Percentiles rank a stretch among this genome's conserved stretches.
phyloP scores from a whole-genome alignment of 371 early-diverging fungal genomes.

The Mucor lusitanicus region DNA sequence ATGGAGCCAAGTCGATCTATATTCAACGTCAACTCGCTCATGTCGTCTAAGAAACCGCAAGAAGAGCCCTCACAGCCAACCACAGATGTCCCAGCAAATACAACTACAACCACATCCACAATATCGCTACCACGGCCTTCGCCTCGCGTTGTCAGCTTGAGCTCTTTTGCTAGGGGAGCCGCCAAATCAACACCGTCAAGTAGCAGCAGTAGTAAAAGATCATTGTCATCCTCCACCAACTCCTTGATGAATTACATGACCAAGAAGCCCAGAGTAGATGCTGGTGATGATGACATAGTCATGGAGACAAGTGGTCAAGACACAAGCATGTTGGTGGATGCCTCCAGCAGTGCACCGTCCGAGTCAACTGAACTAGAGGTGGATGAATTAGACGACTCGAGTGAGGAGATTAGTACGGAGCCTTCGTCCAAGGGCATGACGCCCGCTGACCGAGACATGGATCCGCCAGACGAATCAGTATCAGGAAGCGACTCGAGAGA shows the following conservation, averaged over 20 bases:
- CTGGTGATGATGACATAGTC: neutral
- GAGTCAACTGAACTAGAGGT: conserved; percentile 2
- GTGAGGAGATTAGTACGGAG: neutral
- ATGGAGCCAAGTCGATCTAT: conserved; percentile 67
- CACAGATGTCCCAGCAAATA: neutral
- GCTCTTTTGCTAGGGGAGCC: neutral
- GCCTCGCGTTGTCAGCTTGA: neutral
- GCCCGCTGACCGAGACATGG: neutral
- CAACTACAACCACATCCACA: neutral
- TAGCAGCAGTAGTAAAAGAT: neutral
- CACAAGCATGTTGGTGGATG: neutral
- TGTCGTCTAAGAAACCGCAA: neutral
- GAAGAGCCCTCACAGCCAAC: neutral
- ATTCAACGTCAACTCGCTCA: conserved; percentile 27
- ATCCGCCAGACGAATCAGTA: neutral
- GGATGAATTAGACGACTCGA: conserved; percentile 6
- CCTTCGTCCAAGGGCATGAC: neutral
- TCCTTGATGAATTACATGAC: conserved; percentile 4
- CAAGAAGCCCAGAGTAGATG: neutral
- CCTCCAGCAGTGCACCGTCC: neutral
- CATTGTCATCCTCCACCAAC: neutral
- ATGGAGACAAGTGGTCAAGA: neutral
- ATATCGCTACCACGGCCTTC: neutral
- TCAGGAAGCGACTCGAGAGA: neutral
- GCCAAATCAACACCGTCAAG: neutral